Base-by-base conservation (phyloP, 352 stramenopile genomes). In the Globisporangium iwayamae region DNA sequence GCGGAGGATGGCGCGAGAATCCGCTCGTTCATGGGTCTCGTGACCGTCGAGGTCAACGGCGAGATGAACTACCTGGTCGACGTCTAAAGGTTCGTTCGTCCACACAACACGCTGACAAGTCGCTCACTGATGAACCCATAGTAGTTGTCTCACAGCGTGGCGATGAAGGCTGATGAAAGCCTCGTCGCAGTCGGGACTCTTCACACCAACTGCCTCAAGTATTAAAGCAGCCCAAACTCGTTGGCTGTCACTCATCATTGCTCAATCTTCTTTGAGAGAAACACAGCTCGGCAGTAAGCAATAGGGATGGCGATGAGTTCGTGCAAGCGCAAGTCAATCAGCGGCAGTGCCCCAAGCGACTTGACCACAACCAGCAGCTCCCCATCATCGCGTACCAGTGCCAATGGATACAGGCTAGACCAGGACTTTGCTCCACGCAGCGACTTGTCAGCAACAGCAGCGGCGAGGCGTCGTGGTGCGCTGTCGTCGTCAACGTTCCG, bases 41-140 rank as follows among this genome's bases (percentile, higher is more conserved):
- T 48, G 14, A 47, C 28, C 11, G 50, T 68, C 45, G 62, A 68
- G 8, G 57, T 68, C n/a, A 58, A 64, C 22, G 34, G 57, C 5
- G 55, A 68, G n/a, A 39, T 64, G 47, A 56, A 68, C 45, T 68
- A 34, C 11, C 13, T 64, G 5, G 51, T 66, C 30, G 60, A 30
- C 39, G 60, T 60, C 25, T 65, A 57, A 32, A n/a, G 39, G 14
- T 8, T 28, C 22, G 22, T 41, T 14, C 9, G 36, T 41, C 9
- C 36, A 41, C 36, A 41, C 2, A 10, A 38, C 34, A 41, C 36
- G 36, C 36, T 14, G 36, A 34, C 25, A 9, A 55, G 48, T 55
- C 48, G 7, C 20, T 34, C 20, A 54, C 25, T 1, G 11, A 34
- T 45, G 4, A 45, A 45, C 39, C 39, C 39, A 16, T 13, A 45